A percentile compares a stretch with the other conserved stretches of the same genome.
These are phyloP conservation scores for Monilinia aucupariae DNA, from an alignment of 2,329 filamentous ascomycete species.

Conservation along the genomic window DNA sequence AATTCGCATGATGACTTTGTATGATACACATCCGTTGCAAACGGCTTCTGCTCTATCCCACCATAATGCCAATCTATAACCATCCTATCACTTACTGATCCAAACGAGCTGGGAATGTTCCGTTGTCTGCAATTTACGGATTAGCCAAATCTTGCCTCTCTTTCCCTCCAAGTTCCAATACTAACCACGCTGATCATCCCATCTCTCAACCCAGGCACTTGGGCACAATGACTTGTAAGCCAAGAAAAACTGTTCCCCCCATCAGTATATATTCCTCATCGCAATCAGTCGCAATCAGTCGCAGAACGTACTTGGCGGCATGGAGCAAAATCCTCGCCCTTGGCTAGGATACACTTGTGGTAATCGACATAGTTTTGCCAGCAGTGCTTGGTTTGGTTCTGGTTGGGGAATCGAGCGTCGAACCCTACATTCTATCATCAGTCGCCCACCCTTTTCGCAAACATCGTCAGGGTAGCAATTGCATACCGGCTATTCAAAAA, in stretches of 20 bases:
- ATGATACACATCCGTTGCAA: slow-evolving; percentile 32
- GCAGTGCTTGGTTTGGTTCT: slow-evolving; percentile 99
- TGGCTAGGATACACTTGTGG: slow-evolving; percentile 98
- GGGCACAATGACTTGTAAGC: slow-evolving; percentile 98
- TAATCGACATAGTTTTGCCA: slow-evolving; percentile 99
- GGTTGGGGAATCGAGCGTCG: slow-evolving; percentile 97
- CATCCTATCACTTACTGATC: slow-evolving; percentile 40
- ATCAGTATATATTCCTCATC: slow-evolving; percentile 42
- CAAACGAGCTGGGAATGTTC: slow-evolving; percentile 62
- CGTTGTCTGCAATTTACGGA: slow-evolving; percentile 47
- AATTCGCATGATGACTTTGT: slow-evolving; percentile 32
- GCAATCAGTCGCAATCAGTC: slow-evolving; percentile 23
- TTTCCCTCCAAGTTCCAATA: slow-evolving; percentile 22
- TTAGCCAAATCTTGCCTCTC: slow-evolving; percentile 21
- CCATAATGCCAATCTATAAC: slow-evolving; percentile 10
- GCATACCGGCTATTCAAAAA: slow-evolving; percentile 44
- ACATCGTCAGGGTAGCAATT: slow-evolving; percentile 16
- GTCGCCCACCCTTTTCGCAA: slow-evolving; percentile 9
- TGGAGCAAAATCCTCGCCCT: slow-evolving; percentile 96
- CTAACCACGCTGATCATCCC: slow-evolving; percentile 95
- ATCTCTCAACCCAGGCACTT: slow-evolving; percentile 85
- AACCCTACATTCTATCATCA: slow-evolving; percentile 59
- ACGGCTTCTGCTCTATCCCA: slow-evolving; percentile 21
- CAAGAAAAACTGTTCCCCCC: slow-evolving; percentile 72
- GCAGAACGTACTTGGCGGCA: slow-evolving; percentile 75